These are phyloP conservation scores for Xylaria sp. DNA, from an alignment of 2,329 filamentous ascomycete genomes.

Conservation along the genomic window DNA sequence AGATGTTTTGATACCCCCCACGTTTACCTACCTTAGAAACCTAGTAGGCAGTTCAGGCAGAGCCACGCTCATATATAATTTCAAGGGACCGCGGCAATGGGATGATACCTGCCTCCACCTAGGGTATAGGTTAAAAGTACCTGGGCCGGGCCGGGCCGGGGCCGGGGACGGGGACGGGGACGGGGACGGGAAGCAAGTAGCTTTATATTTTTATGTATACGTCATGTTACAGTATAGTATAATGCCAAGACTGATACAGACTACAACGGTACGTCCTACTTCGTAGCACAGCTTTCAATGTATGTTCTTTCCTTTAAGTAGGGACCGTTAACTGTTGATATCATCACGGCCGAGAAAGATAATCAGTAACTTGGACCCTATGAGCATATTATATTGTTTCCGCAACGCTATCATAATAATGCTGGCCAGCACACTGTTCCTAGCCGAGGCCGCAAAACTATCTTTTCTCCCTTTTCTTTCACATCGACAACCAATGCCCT, in stretches of 20 bases:
- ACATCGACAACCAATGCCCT: constrained; percentile 5
- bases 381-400: constrained; percentile 7
- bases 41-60: not conserved
- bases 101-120: too few species aligned
- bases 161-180: not conserved
- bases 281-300: too few species aligned
- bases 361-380: not conserved
- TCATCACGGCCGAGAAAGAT: not conserved
- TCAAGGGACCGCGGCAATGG: not conserved
- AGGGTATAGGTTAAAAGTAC: too few species aligned
- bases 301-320: too few species aligned
- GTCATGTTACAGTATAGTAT: not conserved
- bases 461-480: constrained; percentile 1
- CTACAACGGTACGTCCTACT: too few species aligned
- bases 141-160: too few species aligned
- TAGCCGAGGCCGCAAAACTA: constrained; percentile 1
- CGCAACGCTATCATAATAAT: constrained; percentile 14
- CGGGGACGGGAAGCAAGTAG: not conserved
- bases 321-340: not conserved
- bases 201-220: not conserved
- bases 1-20: constrained; percentile 21
- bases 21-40: not conserved
- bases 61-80: not conserved
- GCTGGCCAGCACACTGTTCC: constrained; percentile 4
- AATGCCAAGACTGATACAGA: not conserved